Evolutionary conservation across 2,329 filamentous ascomycete species (phyloP), one percentile per base, ranked within the genome.

Genomic region (Phialemoniopsis sp.): DNA sequence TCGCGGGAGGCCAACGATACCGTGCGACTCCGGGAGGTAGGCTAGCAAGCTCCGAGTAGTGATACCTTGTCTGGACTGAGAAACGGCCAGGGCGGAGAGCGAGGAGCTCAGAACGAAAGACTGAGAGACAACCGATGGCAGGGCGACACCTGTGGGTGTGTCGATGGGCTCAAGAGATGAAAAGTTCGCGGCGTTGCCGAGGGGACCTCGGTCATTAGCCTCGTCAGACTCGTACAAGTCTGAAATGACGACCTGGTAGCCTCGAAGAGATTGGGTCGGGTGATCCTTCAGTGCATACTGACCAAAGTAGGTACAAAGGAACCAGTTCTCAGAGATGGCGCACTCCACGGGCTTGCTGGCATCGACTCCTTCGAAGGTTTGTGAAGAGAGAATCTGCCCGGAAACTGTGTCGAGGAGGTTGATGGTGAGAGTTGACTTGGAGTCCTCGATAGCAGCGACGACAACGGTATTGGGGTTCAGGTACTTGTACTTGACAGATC

Each of bases 401-500:
- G 90, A 94, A 7, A 95, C 76, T 3, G 87, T 87, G 56, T 98
- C 90, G 13, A 98, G 60, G 10, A 97, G 72, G 54, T 91, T 89
- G 46, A 94, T 72, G 0, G 80, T 82, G 8, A 89, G 78, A 1
- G 73, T 73, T 4, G 69, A 73, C 3, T 72, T 55, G 10, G 68
- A 66, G 16, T 83, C 74, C 28, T 84, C 73, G 3, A 82, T 66
- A 2, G 87, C 73, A 2, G 86, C 87, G 34, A 95, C 72, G 1
- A 97, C 74, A 3, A 89, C 72, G 7, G 88, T 76, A 62, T 95
- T 96, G 1, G 87, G 81, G 65, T 94, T 95, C 31, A 98, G 68
- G 58, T 97, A 97, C 66, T 98, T 98, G 78, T 98, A 98, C 46
- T 91, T 78, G 35, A 98, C 93, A n/a, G 82, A 83, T 32, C 93